phyloP scores from a whole-genome alignment of 345 rosid species.

The Conringia planisiliqua region DNA sequence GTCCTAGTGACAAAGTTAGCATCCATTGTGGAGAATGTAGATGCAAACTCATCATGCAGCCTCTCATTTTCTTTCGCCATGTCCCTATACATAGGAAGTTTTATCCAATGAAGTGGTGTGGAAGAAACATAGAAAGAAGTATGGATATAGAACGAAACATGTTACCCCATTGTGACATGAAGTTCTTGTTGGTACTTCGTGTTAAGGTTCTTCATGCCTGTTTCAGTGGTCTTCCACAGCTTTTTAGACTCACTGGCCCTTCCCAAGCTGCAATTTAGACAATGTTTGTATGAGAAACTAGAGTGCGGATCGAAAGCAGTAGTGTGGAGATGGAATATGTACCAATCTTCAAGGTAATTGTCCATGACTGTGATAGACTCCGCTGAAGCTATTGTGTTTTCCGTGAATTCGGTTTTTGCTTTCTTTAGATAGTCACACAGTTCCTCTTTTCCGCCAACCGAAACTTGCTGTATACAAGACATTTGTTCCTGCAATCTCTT shows the following conservation, averaged over 20 bases:
- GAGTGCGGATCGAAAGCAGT: background rate
- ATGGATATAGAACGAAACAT: constrained; percentile 33
- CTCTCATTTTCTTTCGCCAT: constrained; percentile 35
- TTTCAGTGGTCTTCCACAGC: constrained; percentile 53
- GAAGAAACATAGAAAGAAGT: background rate
- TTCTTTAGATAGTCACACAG: constrained; percentile 45
- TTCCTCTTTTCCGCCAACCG: constrained; percentile 49
- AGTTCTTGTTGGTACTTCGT: constrained; percentile 28
- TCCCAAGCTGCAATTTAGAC: constrained; percentile 46
- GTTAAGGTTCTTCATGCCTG: constrained; percentile 37
- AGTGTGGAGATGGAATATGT: background rate
- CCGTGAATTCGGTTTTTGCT: constrained; percentile 46
- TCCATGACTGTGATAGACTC: constrained; percentile 55
- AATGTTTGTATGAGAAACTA: background rate
- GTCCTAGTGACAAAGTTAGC: constrained; percentile 43
- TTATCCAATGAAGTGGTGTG: background rate
- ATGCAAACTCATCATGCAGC: constrained; percentile 43
- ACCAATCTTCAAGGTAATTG: constrained; percentile 63
- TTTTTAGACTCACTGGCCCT: constrained; percentile 42
- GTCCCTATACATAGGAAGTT: constrained; percentile 41
- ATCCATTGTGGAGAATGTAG: constrained; percentile 44
- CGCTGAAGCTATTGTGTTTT: constrained; percentile 58
- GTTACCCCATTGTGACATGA: constrained; percentile 11
- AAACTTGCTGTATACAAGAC: constrained; percentile 55
- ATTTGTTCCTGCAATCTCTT: constrained; percentile 55